Evolutionary conservation across 2,329 filamentous ascomycete genomes (phyloP), one percentile per base, ranked within the genome.

Genomic region (Ophiostoma quercus): DNA sequence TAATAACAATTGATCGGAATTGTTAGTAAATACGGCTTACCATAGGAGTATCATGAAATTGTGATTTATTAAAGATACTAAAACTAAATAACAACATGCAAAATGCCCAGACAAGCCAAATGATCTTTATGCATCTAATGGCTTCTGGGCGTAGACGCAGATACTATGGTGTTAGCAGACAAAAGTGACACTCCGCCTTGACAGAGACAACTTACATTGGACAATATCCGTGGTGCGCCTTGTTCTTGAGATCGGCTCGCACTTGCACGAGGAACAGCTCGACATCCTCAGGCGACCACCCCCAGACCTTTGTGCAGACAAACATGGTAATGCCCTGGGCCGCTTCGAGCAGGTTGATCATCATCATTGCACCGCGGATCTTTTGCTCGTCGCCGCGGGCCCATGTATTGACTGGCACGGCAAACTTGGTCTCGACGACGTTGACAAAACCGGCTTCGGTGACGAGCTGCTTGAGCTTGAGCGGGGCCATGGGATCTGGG

Each of bases 341-440:
- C 9, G 72, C 76, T 19, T 74, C 72, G 34, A 74, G 73, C 37
- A 76, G 73, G 71, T 77, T 77, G 6, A 72, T 74, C 72, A 76
- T 72, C 66, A 74, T 73, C 73, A 75, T 74, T 39, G 71, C 67
- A 1, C 76, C 76, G 32, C 75, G 70, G 37, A 72, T 73, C 72
- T 74, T 77, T 32, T 74, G 69, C 54, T 73, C 75, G 54, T 71
- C 69, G 66, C 76, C 73, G 62, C 74, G 72, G 1, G 76, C 74
- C 76, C 79, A 80, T 7, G 75, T 71, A 65, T 77, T 78, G 29
- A 75, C 74, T 2, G 79, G 79, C 22, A 78, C 73, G 12, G 76
- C 74, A 70, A 74, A 75, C 66, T 75, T 74, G 57, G 75, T 75
- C 62, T 79, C 76, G 1, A 71, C 22, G n/a, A 25, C 51, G n/a